Conservation (phyloP, 2,329 filamentous ascomycete species). For the Aspergillus fumigatus region DNA sequence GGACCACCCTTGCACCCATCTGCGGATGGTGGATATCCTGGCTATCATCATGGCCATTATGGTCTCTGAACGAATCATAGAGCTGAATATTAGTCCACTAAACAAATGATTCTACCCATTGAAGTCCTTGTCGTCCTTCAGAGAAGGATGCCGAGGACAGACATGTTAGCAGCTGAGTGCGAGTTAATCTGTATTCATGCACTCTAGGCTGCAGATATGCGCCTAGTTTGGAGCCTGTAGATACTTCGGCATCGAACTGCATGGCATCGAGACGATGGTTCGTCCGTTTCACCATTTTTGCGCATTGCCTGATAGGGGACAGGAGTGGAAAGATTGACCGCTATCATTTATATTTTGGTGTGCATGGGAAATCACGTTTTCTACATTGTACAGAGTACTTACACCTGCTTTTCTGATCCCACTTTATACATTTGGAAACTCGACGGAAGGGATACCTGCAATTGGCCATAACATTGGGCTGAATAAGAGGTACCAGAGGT, state of each 20-base stretch:
- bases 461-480: no score
- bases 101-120: neutral
- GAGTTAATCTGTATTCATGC: no score
- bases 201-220: neutral
- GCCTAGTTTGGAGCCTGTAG: neutral
- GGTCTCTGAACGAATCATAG: neutral
- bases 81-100: neutral
- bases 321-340: neutral
- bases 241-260: neutral
- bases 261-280: neutral
- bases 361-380: no score
- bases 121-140: neutral
- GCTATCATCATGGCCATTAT: slow-evolving; percentile 10
- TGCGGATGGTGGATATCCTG: slow-evolving; percentile 9
- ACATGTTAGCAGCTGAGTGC: no score
- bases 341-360: neutral
- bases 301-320: neutral
- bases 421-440: no score
- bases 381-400: no score
- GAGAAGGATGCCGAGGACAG: neutral
- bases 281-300: no score
- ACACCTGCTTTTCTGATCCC: no score
- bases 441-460: no score
- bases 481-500: neutral
- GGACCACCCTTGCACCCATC: slow-evolving; percentile 7